Percentiles rank a stretch among this genome's conserved stretches.
phyloP scores from a whole-genome alignment of 192 early-diverging fungal species.

The Allomyces macrogynus region DNA sequence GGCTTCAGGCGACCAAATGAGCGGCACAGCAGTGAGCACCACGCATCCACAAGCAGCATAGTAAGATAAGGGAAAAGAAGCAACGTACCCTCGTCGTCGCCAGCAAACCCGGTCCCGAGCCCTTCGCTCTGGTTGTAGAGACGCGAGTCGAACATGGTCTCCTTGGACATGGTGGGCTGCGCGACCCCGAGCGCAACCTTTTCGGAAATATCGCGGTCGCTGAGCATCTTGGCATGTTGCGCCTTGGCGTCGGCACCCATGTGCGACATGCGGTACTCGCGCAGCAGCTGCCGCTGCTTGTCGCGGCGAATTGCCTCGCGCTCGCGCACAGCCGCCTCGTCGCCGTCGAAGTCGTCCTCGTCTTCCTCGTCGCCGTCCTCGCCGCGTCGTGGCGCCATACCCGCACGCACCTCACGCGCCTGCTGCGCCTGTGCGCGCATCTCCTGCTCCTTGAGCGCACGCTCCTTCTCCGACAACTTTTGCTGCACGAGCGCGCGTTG shows the following conservation, averaged over 20 bases:
- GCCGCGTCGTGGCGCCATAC: conserved; percentile 13
- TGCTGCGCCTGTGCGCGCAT: conserved; percentile 73
- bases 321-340: conserved; percentile 41
- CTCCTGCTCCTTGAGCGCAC: conserved; percentile 79
- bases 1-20: conserved; percentile 20
- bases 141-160: conserved; percentile 83
- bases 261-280: conserved; percentile 62
- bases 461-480: conserved; percentile 80
- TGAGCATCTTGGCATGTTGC: conserved; percentile 19
- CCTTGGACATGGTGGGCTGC: conserved; percentile 68
- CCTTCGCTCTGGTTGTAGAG: conserved; percentile 85
- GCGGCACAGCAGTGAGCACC: not conserved
- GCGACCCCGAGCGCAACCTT: conserved; percentile 93
- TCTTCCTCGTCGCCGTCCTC: conserved; percentile 12
- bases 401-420: conserved; percentile 74
- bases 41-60: not conserved
- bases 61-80: not conserved
- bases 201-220: conserved; percentile 89
- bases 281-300: conserved; percentile 61
- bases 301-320: conserved; percentile 76
- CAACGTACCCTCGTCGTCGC: conserved; percentile 37
- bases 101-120: conserved; percentile 66
- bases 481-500: conserved; percentile 77
- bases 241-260: conserved; percentile 81
- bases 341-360: conserved; percentile 24